These are phyloP conservation scores for Pochonia chlamydosporia DNA, from an alignment of 2,329 filamentous ascomycete genomes.

Conservation along the genomic window DNA sequence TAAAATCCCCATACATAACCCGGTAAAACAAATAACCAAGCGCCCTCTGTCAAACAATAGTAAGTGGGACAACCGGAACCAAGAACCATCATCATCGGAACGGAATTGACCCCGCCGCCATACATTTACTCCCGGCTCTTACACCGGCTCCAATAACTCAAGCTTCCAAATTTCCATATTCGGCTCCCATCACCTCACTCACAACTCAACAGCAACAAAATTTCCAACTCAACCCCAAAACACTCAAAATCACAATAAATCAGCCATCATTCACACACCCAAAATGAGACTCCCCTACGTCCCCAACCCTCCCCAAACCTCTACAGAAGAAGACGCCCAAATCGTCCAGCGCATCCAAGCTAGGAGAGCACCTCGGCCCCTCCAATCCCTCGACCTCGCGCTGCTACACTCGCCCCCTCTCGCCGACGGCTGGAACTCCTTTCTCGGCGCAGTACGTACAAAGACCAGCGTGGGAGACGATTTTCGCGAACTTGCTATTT, in stretches of 20 bases:
- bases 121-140: not conserved
- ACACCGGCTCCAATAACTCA: not conserved
- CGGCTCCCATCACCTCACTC: too few species aligned
- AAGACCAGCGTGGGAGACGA: constrained; percentile 43
- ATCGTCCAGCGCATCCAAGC: constrained; percentile 60
- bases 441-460: constrained; percentile 59
- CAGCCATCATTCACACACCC: too few species aligned
- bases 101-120: not conserved
- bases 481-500: constrained; percentile 73
- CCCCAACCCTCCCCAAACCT: constrained; percentile 41
- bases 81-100: too few species aligned
- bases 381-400: constrained; percentile 70
- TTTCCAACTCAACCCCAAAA: not conserved
- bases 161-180: not conserved
- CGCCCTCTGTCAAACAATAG: too few species aligned
- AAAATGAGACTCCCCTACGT: constrained; percentile 65
- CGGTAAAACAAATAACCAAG: not conserved
- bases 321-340: constrained; percentile 40
- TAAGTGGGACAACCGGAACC: too few species aligned
- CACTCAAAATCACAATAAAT: too few species aligned
- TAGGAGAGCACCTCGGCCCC: constrained; percentile 61
- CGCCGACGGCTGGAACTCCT: constrained; percentile 70
- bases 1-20: too few species aligned
- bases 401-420: constrained; percentile 69
- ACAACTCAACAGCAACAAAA: not conserved